Percentiles rank a stretch among this genome's conserved stretches.
Conservation (phyloP, 2,329 filamentous ascomycete species). For the Neofusicoccum laricinum region DNA sequence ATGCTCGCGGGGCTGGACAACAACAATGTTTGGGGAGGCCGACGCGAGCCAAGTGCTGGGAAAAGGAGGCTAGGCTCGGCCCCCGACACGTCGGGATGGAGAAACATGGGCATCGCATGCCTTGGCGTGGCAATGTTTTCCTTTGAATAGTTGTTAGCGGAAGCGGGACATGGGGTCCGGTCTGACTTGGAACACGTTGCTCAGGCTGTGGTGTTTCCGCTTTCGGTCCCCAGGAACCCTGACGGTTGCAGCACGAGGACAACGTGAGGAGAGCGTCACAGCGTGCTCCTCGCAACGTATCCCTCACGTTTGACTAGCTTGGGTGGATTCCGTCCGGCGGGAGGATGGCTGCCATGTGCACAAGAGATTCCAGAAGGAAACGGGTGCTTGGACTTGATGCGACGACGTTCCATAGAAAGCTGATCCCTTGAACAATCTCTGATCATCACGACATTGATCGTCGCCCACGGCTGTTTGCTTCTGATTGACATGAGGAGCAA, state of each 20-base stretch:
- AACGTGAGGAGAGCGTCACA: slow-evolving; percentile 1
- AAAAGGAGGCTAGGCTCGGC: not conserved
- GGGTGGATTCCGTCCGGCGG: not conserved
- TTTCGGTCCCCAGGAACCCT: not conserved
- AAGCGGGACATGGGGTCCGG: not conserved
- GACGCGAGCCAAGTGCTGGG: not conserved
- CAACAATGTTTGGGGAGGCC: not conserved
- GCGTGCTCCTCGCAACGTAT: not conserved
- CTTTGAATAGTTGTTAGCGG: slow-evolving; percentile 1
- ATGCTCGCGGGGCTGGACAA: not conserved
- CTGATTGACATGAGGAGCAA: not conserved
- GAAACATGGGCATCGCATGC: not conserved
- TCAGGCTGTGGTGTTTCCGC: not conserved
- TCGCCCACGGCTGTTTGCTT: not conserved
- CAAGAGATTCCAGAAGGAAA: not conserved
- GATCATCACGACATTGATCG: not conserved
- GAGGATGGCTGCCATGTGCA: not conserved
- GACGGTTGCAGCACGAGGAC: slow-evolving; percentile 7
- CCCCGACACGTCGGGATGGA: not conserved
- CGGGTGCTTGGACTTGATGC: not conserved
- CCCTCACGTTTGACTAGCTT: not conserved
- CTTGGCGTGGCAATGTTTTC: not conserved
- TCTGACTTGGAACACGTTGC: not conserved
- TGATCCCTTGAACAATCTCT: not conserved
- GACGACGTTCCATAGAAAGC: not conserved